phyloP scores from a whole-genome alignment of 768 basidiomycete genomes.

The Calocybe cyanea region DNA sequence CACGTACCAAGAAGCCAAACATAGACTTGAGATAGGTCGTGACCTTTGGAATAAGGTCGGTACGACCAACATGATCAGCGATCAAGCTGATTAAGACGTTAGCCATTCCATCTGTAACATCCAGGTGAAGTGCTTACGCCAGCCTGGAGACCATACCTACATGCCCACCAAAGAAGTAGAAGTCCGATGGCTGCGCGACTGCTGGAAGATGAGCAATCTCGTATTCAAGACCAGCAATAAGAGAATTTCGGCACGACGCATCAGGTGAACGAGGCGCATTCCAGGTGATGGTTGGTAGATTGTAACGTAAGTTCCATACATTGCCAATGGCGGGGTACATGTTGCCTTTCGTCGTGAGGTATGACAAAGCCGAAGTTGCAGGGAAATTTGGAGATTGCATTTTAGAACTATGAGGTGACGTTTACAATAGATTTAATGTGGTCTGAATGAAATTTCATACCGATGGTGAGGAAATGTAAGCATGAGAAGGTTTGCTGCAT shows the following conservation, averaged over 20 bases:
- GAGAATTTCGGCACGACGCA: conserved; percentile 22
- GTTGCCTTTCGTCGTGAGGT: conserved; percentile 29
- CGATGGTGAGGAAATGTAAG: conserved; percentile 33
- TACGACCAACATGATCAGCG: conserved; percentile 28
- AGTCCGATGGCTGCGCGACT: conserved; percentile 37
- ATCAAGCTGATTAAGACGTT: conserved; percentile 20
- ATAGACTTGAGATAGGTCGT: conserved; percentile 21
- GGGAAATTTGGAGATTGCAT: conserved; percentile 24
- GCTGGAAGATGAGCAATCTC: conserved; percentile 47
- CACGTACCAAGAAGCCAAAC: conserved; percentile 23
- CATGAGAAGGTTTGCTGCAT: conserved; percentile 25
- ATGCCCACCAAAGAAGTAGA: conserved; percentile 29
- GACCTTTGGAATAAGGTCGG: conserved; percentile 26
- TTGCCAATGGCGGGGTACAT: conserved; percentile 31
- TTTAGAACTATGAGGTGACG: conserved; percentile 12
- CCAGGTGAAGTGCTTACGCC: conserved; percentile 19
- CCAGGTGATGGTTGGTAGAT: conserved; percentile 29
- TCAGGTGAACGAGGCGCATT: conserved; percentile 28
- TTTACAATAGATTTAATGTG: neutral
- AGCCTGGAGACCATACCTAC: conserved; percentile 25
- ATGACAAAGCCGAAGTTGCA: conserved; percentile 20
- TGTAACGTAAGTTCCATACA: conserved; percentile 26
- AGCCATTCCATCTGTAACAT: neutral
- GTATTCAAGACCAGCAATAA: conserved; percentile 36
- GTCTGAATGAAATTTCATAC: conserved; percentile 11